Percentiles rank a stretch among this genome's conserved stretches.
These are phyloP conservation scores for Rhodotorula sphaerocarpa DNA, from an alignment of 768 basidiomycete species.

Conservation along the genomic window DNA sequence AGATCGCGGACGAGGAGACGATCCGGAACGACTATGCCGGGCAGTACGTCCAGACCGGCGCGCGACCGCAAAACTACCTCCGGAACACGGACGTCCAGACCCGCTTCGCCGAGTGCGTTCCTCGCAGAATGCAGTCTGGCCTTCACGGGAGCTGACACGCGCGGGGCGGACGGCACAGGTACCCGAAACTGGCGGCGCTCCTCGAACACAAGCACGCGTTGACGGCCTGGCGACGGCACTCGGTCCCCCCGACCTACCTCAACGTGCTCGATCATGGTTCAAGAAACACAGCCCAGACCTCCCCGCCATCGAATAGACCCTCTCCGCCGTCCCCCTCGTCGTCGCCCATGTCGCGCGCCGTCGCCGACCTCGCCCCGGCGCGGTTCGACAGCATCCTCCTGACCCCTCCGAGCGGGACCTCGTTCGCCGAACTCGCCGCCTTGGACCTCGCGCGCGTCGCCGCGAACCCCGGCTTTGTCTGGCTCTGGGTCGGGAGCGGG, in stretches of 20 bases:
- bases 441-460: conserved; percentile 74
- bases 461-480: conserved; percentile 85
- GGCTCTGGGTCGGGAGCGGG: conserved; percentile 91
- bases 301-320: neutral
- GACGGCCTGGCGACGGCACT: conserved; percentile 54
- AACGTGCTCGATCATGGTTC: conserved; percentile 49
- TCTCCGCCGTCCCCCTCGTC: neutral
- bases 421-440: conserved; percentile 74
- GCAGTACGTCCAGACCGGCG: conserved; percentile 79
- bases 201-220: conserved; percentile 72
- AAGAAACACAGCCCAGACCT: too few species aligned
- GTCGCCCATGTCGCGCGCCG: neutral
- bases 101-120: conserved; percentile 80
- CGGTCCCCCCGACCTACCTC: conserved; percentile 44
- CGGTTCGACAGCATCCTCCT: conserved; percentile 89
- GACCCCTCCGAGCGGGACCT: conserved; percentile 61
- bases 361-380: conserved; percentile 32
- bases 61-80: conserved; percentile 91
- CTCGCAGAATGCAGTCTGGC: too few species aligned
- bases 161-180: too few species aligned
- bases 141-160: too few species aligned
- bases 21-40: conserved; percentile 91
- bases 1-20: conserved; percentile 88
- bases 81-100: conserved; percentile 77
- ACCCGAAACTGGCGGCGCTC: conserved; percentile 84